These are phyloP conservation scores for Sclerotinia trifoliorum DNA, from an alignment of 2,329 filamentous ascomycete species.

Conservation along the genomic window DNA sequence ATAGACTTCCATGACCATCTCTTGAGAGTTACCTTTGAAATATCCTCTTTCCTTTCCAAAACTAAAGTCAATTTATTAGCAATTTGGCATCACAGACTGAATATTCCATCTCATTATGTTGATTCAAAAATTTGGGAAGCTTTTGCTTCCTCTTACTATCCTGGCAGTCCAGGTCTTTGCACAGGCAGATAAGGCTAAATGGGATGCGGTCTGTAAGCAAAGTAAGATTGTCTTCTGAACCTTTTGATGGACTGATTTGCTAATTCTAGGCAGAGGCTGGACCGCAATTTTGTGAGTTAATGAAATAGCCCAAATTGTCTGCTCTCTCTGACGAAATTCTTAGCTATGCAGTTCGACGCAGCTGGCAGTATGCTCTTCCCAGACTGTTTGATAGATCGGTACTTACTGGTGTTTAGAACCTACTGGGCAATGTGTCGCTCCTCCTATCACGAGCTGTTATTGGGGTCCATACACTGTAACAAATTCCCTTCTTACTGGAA, in stretches of 20 bases:
- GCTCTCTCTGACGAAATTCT: background rate
- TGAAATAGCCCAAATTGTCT: background rate
- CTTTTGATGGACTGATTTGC: background rate
- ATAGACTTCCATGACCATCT: background rate
- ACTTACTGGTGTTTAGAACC: background rate
- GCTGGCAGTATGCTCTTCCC: conserved; percentile 5
- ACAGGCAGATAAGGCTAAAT: conserved; percentile 12
- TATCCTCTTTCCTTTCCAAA: background rate
- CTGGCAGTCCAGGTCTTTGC: conserved; percentile 6
- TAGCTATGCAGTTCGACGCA: conserved; percentile 8
- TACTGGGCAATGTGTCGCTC: conserved; percentile 9
- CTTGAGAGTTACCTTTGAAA: conserved; percentile 10
- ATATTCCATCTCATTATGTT: conserved; percentile 6
- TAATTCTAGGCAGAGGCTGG: conserved; percentile 3
- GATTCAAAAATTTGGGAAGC: background rate
- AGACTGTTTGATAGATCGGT: background rate
- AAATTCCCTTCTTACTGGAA: too few species aligned
- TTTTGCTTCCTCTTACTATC: conserved; percentile 6
- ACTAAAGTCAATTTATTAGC: background rate
- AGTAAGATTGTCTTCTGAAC: background rate
- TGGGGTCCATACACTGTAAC: conserved; percentile 17
- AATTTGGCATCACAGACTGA: background rate
- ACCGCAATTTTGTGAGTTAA: conserved; percentile 12
- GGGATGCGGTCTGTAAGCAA: conserved; percentile 13
- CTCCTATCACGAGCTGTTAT: conserved; percentile 10